Conservation (phyloP, 768 basidiomycete genomes). For the Serpula lacrymans region DNA sequence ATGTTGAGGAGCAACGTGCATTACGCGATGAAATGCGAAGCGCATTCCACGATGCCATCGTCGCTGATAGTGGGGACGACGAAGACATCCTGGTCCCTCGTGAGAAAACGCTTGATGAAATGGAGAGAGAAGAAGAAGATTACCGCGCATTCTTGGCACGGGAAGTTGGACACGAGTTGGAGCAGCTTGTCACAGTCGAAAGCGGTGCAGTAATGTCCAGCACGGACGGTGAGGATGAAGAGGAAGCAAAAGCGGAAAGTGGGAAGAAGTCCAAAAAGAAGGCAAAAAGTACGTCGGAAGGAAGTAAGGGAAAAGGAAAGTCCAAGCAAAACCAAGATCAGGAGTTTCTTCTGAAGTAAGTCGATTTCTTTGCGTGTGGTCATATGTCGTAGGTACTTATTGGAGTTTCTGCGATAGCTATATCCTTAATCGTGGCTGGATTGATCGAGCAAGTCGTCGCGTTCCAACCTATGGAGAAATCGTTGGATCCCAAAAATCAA, state of each 20-base stretch:
- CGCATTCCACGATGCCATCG: constrained; percentile 62
- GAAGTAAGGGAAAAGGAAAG: constrained; percentile 25
- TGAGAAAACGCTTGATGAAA: constrained; percentile 75
- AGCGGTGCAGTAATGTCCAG: constrained; percentile 9
- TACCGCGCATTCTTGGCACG: constrained; percentile 80
- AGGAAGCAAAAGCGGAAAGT: constrained; percentile 21
- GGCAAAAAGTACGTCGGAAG: constrained; percentile 25
- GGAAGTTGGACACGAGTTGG: constrained; percentile 75
- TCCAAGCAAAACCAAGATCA: constrained; percentile 68
- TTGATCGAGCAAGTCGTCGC: constrained; percentile 70
- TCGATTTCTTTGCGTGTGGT: constrained; percentile 9
- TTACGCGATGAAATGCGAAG: constrained; percentile 81
- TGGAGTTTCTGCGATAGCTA: constrained; percentile 51
- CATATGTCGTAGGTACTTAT: neutral
- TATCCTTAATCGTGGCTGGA: constrained; percentile 96
- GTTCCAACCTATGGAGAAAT: constrained; percentile 87
- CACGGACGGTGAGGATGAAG: constrained; percentile 24
- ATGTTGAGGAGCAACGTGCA: constrained; percentile 71
- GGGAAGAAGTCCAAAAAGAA: constrained; percentile 28
- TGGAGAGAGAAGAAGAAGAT: constrained; percentile 77
- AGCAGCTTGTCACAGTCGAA: constrained; percentile 59
- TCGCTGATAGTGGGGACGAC: constrained; percentile 35
- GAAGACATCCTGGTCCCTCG: constrained; percentile 72
- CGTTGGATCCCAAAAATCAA: constrained; percentile 39
- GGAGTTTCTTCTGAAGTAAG: constrained; percentile 88